Conservation (phyloP, 1,139 yeast genomes). For the Starmera stellimalicola region DNA sequence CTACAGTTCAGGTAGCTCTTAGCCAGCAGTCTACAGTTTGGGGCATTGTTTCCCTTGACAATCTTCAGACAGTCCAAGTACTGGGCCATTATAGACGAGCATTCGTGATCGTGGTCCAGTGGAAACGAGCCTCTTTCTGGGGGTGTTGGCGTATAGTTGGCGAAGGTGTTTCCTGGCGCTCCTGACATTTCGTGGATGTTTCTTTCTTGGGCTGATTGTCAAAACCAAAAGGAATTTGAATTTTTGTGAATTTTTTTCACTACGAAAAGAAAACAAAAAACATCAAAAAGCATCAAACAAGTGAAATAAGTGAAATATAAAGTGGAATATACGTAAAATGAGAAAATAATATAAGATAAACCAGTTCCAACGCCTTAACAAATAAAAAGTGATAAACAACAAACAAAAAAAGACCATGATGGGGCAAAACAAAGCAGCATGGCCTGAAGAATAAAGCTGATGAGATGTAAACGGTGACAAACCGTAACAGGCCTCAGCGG, state of each 20-base stretch:
- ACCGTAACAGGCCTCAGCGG: no score
- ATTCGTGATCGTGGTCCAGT: conserved; percentile 84
- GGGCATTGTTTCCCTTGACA: conserved; percentile 77
- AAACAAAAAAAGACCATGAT: neutral
- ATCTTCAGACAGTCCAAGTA: conserved; percentile 73
- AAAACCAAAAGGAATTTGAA: no score
- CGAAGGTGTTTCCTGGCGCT: conserved; percentile 19
- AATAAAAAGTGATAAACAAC: no score
- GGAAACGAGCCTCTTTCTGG: conserved; percentile 97
- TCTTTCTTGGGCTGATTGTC: no score
- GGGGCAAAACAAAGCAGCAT: neutral
- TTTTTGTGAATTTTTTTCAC: no score
- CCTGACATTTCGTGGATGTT: no score
- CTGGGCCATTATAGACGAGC: conserved; percentile 62
- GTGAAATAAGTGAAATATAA: no score
- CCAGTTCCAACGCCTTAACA: no score
- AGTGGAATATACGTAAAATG: no score
- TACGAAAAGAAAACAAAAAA: no score
- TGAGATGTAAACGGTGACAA: neutral
- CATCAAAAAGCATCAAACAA: no score
- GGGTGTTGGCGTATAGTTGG: conserved; percentile 58
- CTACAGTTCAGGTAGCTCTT: conserved; percentile 76
- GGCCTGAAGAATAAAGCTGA: neutral
- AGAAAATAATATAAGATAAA: no score
- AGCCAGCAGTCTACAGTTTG: conserved; percentile 79